Base-by-base conservation (phyloP, 106 monocot genomes). In the Apostasia ramifera region DNA sequence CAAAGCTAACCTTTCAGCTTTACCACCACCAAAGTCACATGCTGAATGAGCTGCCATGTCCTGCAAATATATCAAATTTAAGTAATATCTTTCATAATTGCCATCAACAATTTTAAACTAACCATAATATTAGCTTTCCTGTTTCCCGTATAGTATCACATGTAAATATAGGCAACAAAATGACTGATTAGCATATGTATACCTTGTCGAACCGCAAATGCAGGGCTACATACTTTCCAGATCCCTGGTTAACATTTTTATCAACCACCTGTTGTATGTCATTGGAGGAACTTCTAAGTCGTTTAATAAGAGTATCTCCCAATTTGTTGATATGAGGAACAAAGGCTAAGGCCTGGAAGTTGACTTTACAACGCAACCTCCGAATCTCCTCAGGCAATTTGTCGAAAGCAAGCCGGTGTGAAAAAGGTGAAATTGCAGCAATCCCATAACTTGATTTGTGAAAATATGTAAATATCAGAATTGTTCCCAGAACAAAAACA, bases 1-100 rank as follows among this genome's bases (percentile, higher is more conserved):
- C 65, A 95, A 72, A 52, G 95, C 84, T 15, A 95, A 65, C 74
- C 80, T 88, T 66, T 95, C 95, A 53, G 82, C 86, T 89, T 85
- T 95, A 2, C 95, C 95, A 55, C 95, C 95, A 64, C 91, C 91
- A 80, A 95, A 95, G 77, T 95, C 95, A 57, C 95, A 91, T 2
- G 88, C 95, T 14, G 91, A 95, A 78, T 95, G 95, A 15, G 95
- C 95, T 69, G 95, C 95, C 94, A 95, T 95, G 68, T 95, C 95
- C 95, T 95, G 76, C 66, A 77, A 47, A 59, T 44, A 40, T 26
- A 26, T 26, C 26, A 26, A 26, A 26, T 26, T 26, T 26, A 26
- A 26, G 26, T 26, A 26, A 26, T 26, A 26, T 26, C 26, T 26
- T 26, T 26, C 26, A 26, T 0, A 26, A 26, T 26, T 26, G 26